phyloP scores from a whole-genome alignment of 176 grass and related monocot genomes.

The Areca catechu region DNA sequence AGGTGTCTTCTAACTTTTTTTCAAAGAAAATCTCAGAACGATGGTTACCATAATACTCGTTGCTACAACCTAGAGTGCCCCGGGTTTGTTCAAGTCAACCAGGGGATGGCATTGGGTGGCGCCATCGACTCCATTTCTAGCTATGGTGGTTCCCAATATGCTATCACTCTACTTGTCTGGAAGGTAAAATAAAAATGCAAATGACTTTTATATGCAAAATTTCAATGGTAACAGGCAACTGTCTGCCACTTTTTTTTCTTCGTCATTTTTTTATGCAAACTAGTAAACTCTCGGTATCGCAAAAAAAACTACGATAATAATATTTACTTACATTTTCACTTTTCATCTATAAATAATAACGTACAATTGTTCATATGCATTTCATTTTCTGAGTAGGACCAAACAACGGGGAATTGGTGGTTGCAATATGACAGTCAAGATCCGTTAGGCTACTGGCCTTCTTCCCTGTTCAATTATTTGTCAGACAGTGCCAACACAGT shows the following conservation, averaged over 20 bases:
- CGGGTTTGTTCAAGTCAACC: constrained; percentile 87
- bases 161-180: constrained; percentile 92
- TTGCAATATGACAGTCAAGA: constrained; percentile 88
- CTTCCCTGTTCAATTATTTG: constrained; percentile 83
- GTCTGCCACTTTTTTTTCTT: too few relatives aligned
- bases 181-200: constrained; percentile 43
- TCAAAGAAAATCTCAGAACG: constrained; percentile 50
- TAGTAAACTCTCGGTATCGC: too few relatives aligned
- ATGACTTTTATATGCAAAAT: too few relatives aligned
- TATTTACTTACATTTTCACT: too few relatives aligned
- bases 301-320: too few relatives aligned
- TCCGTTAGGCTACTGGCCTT: constrained; percentile 83
- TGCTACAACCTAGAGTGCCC: constrained; percentile 93
- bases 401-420: constrained; percentile 94
- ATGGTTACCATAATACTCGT: constrained; percentile 76
- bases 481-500: constrained; percentile 70
- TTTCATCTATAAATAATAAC: too few relatives aligned
- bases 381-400: constrained; percentile 47
- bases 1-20: too few relatives aligned
- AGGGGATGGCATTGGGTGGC: constrained; percentile 76
- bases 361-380: too few relatives aligned
- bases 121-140: constrained; percentile 74
- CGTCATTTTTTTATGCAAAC: too few relatives aligned
- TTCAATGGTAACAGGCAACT: too few relatives aligned
- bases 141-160: constrained; percentile 73